Conservation (phyloP, 208 protist genomes). For the Trypanosoma rangeli region DNA sequence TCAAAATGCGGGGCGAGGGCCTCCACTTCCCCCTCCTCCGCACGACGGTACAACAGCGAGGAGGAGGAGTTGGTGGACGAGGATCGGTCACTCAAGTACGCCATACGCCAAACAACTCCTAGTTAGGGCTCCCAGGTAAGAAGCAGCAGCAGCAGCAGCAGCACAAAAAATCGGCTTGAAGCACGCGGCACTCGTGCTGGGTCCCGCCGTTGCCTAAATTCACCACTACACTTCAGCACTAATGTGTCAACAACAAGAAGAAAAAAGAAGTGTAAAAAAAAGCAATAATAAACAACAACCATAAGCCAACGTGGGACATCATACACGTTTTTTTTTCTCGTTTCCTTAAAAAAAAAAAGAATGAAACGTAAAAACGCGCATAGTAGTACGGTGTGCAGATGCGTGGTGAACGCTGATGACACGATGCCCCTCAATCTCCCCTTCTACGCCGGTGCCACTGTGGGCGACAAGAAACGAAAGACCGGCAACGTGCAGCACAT, state of each 20-base stretch:
- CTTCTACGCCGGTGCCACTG: no score
- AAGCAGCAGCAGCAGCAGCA: background rate
- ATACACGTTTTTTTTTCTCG: no score
- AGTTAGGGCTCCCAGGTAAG: background rate
- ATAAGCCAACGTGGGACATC: no score
- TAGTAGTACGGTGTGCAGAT: no score
- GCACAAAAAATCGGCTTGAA: no score
- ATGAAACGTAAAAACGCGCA: background rate
- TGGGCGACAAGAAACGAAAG: no score
- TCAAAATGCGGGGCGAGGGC: slow-evolving; percentile 36
- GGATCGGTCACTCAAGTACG: background rate
- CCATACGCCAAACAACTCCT: background rate
- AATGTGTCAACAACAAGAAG: slow-evolving; percentile 21
- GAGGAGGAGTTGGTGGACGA: slow-evolving; percentile 5
- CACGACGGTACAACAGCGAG: background rate
- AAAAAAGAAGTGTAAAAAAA: slow-evolving; percentile 2
- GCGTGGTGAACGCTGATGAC: no score
- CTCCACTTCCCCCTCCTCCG: slow-evolving; percentile 8
- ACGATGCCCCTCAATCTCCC: no score
- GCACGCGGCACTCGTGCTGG: no score
- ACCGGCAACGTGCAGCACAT: background rate
- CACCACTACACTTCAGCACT: background rate
- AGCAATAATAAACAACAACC: slow-evolving; percentile 3
- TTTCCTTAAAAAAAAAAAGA: slow-evolving; percentile 22
- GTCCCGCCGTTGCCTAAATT: background rate